Conservation (phyloP, 1,284 basidiomycete species). For the Boletus austroedulis region DNA sequence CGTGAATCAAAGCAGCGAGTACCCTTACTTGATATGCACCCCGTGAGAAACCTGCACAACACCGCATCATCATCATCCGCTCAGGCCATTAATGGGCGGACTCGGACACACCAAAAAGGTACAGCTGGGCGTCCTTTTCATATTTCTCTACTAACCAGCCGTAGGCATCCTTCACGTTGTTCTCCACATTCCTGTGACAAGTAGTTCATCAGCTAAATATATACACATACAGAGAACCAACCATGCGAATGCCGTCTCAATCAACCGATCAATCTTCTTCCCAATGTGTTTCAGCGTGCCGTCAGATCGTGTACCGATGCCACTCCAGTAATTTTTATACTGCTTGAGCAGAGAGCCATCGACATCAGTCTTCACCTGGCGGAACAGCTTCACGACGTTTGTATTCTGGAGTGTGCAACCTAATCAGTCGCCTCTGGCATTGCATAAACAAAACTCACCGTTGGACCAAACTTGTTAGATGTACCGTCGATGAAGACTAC, state of each 20-base stretch:
- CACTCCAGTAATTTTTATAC: background rate
- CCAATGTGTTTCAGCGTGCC: no score
- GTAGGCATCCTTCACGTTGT: background rate
- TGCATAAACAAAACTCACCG: background rate
- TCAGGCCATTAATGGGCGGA: no score
- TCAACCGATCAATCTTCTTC: background rate
- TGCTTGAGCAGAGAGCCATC: background rate
- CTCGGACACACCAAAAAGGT: constrained; percentile 35
- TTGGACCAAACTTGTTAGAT: background rate
- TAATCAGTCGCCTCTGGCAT: no score
- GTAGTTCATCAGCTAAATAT: background rate
- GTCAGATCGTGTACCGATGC: background rate
- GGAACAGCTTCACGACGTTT: background rate
- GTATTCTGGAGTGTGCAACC: background rate
- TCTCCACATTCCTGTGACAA: background rate
- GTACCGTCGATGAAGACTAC: background rate
- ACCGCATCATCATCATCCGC: no score
- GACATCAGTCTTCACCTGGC: background rate
- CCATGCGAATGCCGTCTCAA: background rate
- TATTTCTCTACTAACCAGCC: background rate
- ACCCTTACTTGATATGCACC: background rate
- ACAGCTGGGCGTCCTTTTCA: background rate
- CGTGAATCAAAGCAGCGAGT: background rate
- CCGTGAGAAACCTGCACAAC: background rate
- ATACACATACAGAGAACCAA: background rate